Evolutionary conservation across 2,329 filamentous ascomycete species (phyloP).

Genomic region (Xylariomycetidae sp.): DNA sequence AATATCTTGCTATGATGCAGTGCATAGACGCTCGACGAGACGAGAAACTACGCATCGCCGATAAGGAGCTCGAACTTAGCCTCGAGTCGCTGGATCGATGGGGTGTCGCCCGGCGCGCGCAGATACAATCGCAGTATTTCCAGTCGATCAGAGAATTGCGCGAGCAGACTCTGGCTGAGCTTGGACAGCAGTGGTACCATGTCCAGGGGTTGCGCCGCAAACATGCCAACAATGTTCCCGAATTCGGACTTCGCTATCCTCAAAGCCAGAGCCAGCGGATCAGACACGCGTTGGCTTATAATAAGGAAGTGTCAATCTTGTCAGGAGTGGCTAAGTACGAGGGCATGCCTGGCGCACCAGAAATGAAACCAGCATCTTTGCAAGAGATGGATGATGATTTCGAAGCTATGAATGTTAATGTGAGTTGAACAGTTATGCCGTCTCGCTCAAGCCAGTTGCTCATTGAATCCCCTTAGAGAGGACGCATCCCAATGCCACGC

Average conservation of each 20-base stretch:
- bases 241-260: slow-evolving; percentile 79
- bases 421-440: too few relatives aligned
- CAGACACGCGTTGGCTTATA: slow-evolving; percentile 84
- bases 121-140: slow-evolving; percentile 86
- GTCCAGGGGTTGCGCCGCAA: slow-evolving; percentile 85
- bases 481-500: too few relatives aligned
- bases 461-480: too few relatives aligned
- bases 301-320: slow-evolving; percentile 87
- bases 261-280: slow-evolving; percentile 72
- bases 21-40: slow-evolving; percentile 79
- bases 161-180: slow-evolving; percentile 71
- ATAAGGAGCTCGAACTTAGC: slow-evolving; percentile 69
- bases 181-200: slow-evolving; percentile 88
- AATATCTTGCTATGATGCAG: slow-evolving; percentile 85
- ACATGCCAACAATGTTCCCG: slow-evolving; percentile 70
- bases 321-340: slow-evolving; percentile 91
- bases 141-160: slow-evolving; percentile 80
- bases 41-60: slow-evolving; percentile 72
- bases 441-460: too few relatives aligned
- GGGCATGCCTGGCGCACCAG: slow-evolving; percentile 92
- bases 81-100: slow-evolving; percentile 67
- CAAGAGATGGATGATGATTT: slow-evolving; percentile 82
- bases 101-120: slow-evolving; percentile 75
- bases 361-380: slow-evolving; percentile 67
- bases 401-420: slow-evolving; percentile 81